These are phyloP conservation scores for Drechmeria coniospora DNA, from an alignment of 2,329 filamentous ascomycete species.

Conservation along the genomic window DNA sequence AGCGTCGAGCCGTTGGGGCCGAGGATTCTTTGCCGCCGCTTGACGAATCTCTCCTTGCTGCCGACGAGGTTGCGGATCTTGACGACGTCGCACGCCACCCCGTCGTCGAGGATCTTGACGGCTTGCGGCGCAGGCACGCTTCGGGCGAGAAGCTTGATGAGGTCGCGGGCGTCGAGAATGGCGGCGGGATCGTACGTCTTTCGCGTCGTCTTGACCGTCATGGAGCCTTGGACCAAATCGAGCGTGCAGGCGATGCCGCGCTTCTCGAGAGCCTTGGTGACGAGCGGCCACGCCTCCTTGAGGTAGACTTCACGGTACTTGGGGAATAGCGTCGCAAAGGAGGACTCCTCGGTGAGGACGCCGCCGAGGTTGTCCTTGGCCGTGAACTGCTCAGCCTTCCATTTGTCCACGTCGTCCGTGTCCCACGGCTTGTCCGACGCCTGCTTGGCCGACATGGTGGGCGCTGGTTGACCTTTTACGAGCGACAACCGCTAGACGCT, in stretches of 20 bases:
- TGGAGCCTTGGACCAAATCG: slow-evolving; percentile 87
- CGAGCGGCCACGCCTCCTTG: slow-evolving; percentile 80
- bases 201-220: slow-evolving; percentile 90
- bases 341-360: slow-evolving; percentile 83
- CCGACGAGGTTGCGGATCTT: slow-evolving; percentile 83
- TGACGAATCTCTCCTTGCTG: slow-evolving; percentile 92
- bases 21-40: slow-evolving; percentile 81
- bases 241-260: slow-evolving; percentile 79
- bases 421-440: slow-evolving; percentile 90
- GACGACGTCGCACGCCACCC: slow-evolving; percentile 83
- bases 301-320: slow-evolving; percentile 94
- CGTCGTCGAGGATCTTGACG: slow-evolving; percentile 86
- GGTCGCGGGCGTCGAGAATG: slow-evolving; percentile 83
- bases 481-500: slow-evolving; percentile 1
- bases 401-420: slow-evolving; percentile 93
- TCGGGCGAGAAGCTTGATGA: slow-evolving; percentile 83
- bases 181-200: slow-evolving; percentile 85
- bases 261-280: slow-evolving; percentile 78
- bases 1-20: slow-evolving; percentile 84
- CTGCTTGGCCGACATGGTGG: slow-evolving; percentile 68
- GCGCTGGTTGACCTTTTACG: background rate
- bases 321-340: slow-evolving; percentile 76
- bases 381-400: slow-evolving; percentile 81
- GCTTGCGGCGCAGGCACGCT: slow-evolving; percentile 89
- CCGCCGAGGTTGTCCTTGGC: slow-evolving; percentile 73